phyloP scores from a whole-genome alignment of 441 rosid genomes.

The Rhodomyrtus psidioides region DNA sequence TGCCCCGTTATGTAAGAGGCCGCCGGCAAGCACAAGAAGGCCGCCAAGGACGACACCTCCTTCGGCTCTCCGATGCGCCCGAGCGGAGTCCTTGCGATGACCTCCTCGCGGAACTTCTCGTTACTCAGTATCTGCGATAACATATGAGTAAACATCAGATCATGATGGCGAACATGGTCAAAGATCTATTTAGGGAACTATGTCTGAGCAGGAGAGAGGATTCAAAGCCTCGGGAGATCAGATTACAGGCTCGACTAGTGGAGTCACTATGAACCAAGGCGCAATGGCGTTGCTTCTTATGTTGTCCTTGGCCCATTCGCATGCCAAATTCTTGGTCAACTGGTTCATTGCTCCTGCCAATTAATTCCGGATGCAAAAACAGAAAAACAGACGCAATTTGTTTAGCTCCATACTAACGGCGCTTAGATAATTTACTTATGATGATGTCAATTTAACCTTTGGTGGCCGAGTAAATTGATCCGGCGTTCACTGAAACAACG shows the following conservation, averaged over 20 bases:
- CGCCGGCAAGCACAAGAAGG: constrained; percentile 4
- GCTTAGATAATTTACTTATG: not conserved
- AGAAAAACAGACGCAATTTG: not conserved
- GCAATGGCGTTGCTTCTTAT: constrained; percentile 20
- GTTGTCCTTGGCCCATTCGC: constrained; percentile 32
- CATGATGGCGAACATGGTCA: not conserved
- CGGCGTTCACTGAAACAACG: not conserved
- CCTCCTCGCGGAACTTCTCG: not conserved
- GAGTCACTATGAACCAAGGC: constrained; percentile 16
- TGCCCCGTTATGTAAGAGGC: constrained; percentile 40
- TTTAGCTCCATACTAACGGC: not conserved
- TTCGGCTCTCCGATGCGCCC: constrained; percentile 25
- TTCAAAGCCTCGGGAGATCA: not conserved
- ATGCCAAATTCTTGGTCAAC: constrained; percentile 10
- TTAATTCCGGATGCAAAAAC: not conserved
- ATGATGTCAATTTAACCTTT: not conserved
- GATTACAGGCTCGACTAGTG: constrained; percentile 5
- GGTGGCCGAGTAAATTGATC: not conserved
- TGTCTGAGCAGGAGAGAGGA: not conserved
- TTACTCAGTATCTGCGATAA: not conserved
- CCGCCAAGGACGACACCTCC: constrained; percentile 33
- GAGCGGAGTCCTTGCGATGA: constrained; percentile 9
- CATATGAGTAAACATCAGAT: not conserved
- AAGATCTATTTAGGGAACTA: not conserved
- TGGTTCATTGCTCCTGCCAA: not conserved